Base-by-base conservation (phyloP, 441 rosid genomes). In the Sinapis alba region DNA sequence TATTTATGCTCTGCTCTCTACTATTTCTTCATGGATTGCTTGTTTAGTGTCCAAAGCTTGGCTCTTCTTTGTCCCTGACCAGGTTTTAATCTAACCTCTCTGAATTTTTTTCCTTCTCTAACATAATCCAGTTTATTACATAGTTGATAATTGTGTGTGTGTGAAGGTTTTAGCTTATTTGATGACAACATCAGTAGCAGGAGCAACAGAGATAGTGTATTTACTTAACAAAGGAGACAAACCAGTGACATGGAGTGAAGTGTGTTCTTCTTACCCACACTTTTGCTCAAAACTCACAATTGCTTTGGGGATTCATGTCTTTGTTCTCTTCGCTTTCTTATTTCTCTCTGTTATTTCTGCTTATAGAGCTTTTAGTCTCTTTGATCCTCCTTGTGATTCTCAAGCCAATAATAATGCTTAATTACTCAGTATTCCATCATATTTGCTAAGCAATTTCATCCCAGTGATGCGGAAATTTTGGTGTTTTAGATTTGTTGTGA, bases 231-330 rank as follows among this genome's bases (percentile, higher is more conserved):
- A 81, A 72, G 99, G 99, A 8, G 94, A 90, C 67, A 76, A 51
- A 47, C 61, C 41, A 75, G 84, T 94, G 59, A 84, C 97, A 66
- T 94, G 98, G 99, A 95, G 98, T 71, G 96, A 92, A 83, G 84
- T 87, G 53, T 87, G 98, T 79, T 73, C 69, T 76, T 73, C 87
- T 6, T 92, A 84, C 66, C 88, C 88, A 34, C 86, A 83, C 59
- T 92, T 85, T 59, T 92, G 97, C 84, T 65, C 71, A 11, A 85
- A 77, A 74, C 82, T 89, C 82, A 80, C 80, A 76, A 59, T 84
- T 58, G 89, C 96, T 20, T 73, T 87, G 76, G 68, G 86, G 45
- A 82, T 94, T 77, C 97, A 94, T 78, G 84, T 78, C 50, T 32
- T 86, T 76, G 85, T 82, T 51, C 82, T 94, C 45, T 61, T 74